Base-by-base conservation (phyloP, 148 eudicot species). In the Rhododendron williamsianum region DNA sequence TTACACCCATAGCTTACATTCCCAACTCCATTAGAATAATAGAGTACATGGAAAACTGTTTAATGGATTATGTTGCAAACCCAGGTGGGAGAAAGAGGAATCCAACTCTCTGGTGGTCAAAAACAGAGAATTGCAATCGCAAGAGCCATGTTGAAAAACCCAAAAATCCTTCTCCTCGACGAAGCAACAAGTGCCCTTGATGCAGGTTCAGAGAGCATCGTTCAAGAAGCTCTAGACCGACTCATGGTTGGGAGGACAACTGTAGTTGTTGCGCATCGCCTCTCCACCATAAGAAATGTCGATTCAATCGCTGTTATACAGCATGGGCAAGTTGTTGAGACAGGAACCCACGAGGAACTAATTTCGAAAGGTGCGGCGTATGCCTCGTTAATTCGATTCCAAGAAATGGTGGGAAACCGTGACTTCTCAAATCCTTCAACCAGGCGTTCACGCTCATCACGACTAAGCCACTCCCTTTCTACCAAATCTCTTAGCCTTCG, bases 111-210 rank as follows among this genome's bases (percentile, higher is more conserved):
- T 0, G 99, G 99, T 78, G 99, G 99, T 38, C 98, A 97, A 82
- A 97, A 97, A 78, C 99, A 97, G 88, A 93, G 99, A 87, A 95
- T 97, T 35, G 98, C 98, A 13, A 97, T 97, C 27, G 99, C 99
- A n/a, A 91, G 99, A 88, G 99, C 99, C 36, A 97, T 97, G 99
- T 88, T 97, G 67, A 97, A 97, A 88, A 89, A 97, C 90, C 99
- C 98, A 1, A 97, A 95, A 85, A 95, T 97, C 74, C 99, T 97
- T 69, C 95, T 97, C 52, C 94, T 97, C 36, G 99, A 97, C 12
- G 99, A 97, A 89, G 99, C 99, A 76, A 97, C 99, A 8, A 97
- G 99, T 85, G 99, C 99, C 56, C 98, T 97, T 2, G 99, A 97
- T 86, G 95, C 98, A 49, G 91, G 98, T 85, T 95, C 99, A 0